Conservation (phyloP, 352 stramenopile genomes). For the Blastocystis sp. region DNA sequence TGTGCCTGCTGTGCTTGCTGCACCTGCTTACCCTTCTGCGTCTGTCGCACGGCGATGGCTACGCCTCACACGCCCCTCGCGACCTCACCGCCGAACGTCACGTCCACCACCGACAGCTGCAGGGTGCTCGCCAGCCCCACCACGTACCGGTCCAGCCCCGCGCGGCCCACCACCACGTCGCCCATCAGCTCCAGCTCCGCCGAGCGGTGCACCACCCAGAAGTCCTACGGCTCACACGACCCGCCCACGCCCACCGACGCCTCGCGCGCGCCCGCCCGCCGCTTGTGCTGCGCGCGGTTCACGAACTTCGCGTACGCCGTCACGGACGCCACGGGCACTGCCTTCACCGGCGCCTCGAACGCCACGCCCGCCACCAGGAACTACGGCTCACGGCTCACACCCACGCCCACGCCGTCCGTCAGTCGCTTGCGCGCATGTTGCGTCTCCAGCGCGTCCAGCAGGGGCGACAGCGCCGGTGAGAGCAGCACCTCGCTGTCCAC, state of each 20-base stretch:
- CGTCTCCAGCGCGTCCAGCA: not conserved
- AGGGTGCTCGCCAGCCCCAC: not conserved
- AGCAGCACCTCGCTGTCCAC: slow-evolving; percentile 10
- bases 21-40: not conserved
- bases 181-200: not conserved
- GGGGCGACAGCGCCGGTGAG: not conserved
- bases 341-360: not conserved
- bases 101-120: slow-evolving; percentile 6
- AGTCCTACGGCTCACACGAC: not conserved
- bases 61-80: not conserved
- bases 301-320: not conserved
- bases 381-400: not conserved
- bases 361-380: not conserved
- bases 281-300: not conserved
- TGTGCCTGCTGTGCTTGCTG: not conserved
- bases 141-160: not conserved
- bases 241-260: not conserved
- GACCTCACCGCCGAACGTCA: not conserved
- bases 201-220: not conserved
- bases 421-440: not conserved
- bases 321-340: not conserved
- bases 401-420: not conserved
- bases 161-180: not conserved
- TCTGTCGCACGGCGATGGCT: not conserved
- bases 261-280: not conserved